phyloP scores from a whole-genome alignment of 2,329 filamentous ascomycete species.

The Xenosphaeropsis pyriputrescens region DNA sequence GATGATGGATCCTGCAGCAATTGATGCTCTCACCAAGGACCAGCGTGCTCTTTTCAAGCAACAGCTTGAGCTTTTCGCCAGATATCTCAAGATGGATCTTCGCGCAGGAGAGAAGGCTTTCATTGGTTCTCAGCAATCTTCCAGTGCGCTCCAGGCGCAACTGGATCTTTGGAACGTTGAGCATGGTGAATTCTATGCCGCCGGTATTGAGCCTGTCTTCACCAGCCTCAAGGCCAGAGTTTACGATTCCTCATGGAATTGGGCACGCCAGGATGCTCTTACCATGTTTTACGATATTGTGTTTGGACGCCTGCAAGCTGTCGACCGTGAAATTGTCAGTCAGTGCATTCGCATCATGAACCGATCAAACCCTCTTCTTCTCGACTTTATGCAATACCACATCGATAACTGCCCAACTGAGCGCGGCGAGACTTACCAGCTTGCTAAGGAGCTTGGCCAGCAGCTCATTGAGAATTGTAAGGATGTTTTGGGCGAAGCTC shows the following conservation, averaged over 20 bases:
- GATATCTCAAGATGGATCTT: constrained; percentile 95
- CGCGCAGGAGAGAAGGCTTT: constrained; percentile 93
- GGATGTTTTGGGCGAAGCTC: constrained; percentile 70
- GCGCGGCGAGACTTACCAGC: constrained; percentile 89
- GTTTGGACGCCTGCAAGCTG: constrained; percentile 81
- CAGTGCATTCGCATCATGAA: constrained; percentile 99
- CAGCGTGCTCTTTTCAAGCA: constrained; percentile 95
- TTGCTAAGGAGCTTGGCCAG: constrained; percentile 88
- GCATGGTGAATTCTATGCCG: constrained; percentile 91
- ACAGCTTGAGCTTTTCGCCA: constrained; percentile 85
- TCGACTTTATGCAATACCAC: constrained; percentile 99
- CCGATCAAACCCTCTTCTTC: constrained; percentile 83
- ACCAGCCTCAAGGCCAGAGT: constrained; percentile 85
- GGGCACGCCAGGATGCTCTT: constrained; percentile 92
- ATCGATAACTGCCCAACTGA: constrained; percentile 98
- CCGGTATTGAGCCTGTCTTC: constrained; percentile 89
- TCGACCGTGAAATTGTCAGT: constrained; percentile 96
- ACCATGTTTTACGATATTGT: constrained; percentile 99
- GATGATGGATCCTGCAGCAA: constrained; percentile 99
- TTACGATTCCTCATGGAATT: constrained; percentile 99
- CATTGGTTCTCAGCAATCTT: constrained; percentile 69
- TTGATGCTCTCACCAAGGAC: constrained; percentile 94
- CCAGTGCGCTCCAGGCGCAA: constrained; percentile 80
- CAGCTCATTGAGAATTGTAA: constrained; percentile 97
- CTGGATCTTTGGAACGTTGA: constrained; percentile 90